Conservation (phyloP, 2,329 filamentous ascomycete genomes). For the Stagonosporopsis rhizophila region DNA sequence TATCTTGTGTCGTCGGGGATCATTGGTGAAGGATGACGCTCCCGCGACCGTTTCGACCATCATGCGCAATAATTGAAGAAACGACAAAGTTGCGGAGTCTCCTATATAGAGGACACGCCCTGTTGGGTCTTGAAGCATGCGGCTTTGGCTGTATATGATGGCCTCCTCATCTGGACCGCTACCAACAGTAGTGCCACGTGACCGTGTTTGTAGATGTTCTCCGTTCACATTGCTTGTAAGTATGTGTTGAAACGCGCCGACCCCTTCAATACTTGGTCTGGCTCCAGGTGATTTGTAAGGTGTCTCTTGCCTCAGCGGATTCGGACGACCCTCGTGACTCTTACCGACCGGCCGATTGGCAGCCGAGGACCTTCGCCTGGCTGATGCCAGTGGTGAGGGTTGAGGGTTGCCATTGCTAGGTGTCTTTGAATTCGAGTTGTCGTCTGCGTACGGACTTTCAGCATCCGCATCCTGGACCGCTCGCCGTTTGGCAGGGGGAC, state of each 20-base stretch:
- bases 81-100: constrained; percentile 68
- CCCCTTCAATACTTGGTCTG: constrained; percentile 33
- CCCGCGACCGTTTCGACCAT: constrained; percentile 65
- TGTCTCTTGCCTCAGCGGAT: constrained; percentile 30
- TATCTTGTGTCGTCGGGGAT: constrained; percentile 64
- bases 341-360: constrained; percentile 15
- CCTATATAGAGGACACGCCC: constrained; percentile 67
- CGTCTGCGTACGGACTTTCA: constrained; percentile 26
- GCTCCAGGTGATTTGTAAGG: constrained; percentile 28
- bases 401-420: constrained; percentile 31
- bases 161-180: constrained; percentile 64
- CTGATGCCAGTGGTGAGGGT: constrained; percentile 29
- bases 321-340: constrained; percentile 12
- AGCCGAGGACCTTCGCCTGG: constrained; percentile 26
- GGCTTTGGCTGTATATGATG: constrained; percentile 61
- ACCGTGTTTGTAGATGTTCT: constrained; percentile 33
- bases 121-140: constrained; percentile 67
- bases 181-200: constrained; percentile 43
- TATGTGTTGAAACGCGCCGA: constrained; percentile 35
- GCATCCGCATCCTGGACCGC: constrained; percentile 33
- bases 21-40: constrained; percentile 63
- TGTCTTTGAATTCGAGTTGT: constrained; percentile 31
- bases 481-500: constrained; percentile 47
- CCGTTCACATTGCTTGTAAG: constrained; percentile 29
- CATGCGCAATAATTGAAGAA: constrained; percentile 66